These are phyloP conservation scores for Nitzschia putrida DNA, from an alignment of 108 stramenopile genomes.

Conservation along the genomic window DNA sequence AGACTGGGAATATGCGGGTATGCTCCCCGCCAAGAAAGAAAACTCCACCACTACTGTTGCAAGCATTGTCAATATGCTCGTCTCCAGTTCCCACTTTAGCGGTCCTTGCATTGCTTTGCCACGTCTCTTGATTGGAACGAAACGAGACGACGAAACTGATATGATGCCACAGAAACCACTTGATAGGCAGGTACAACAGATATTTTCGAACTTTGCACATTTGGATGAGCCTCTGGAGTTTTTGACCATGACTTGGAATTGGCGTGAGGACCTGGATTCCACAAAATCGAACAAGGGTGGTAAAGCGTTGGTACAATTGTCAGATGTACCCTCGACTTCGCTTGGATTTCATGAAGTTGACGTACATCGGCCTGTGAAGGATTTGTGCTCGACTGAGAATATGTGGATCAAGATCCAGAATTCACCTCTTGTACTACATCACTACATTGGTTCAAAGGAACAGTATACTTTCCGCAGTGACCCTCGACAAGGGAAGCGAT, in stretches of 20 bases:
- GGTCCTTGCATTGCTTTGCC: conserved; percentile 21
- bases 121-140: conserved; percentile 18
- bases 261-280: conserved; percentile 8
- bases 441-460: conserved; percentile 30
- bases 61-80: neutral
- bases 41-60: conserved; percentile 2
- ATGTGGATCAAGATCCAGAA: conserved; percentile 17
- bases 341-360: conserved; percentile 5
- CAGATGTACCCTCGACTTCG: neutral
- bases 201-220: neutral
- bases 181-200: neutral
- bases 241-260: conserved; percentile 11
- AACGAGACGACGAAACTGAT: neutral
- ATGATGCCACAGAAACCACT: neutral
- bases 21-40: neutral
- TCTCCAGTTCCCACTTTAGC: neutral
- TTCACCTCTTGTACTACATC: conserved; percentile 24
- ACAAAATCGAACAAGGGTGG: conserved; percentile 12
- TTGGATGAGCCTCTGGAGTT: neutral
- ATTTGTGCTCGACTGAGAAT: conserved; percentile 6
- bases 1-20: conserved; percentile 1
- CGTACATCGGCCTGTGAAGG: conserved; percentile 22
- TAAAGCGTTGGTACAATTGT: conserved; percentile 18
- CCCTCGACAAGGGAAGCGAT: conserved; percentile 28
- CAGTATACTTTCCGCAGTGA: conserved; percentile 36